Base-by-base conservation (phyloP, 2,329 filamentous ascomycete genomes). In the Colletotrichum liriopes region DNA sequence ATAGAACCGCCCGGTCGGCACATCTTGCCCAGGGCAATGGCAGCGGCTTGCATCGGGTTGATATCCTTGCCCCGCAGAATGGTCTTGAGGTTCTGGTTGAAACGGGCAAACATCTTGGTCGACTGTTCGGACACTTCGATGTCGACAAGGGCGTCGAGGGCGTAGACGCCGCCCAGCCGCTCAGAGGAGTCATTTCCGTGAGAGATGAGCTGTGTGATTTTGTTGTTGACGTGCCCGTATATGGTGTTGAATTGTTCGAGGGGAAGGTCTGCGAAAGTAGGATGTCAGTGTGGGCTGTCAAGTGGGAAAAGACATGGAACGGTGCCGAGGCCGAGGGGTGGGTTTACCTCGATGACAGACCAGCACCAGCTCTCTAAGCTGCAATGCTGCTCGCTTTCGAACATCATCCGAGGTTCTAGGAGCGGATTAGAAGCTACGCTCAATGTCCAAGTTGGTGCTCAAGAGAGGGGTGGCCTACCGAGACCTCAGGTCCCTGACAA, bases 71-170 rank as follows among this genome's bases (percentile, higher is more conserved):
- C 96, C 77, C 95, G 91, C 77, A 99, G 88, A 49, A 98, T 93
- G 59, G 91, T 93, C 76, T 95, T 93, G 72, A 99, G 90, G 78
- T 96, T 97, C 75, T 94, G 94, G 56, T 94, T 94, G 80, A 98
- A 99, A 67, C 96, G 92, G 39, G 96, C 97, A 71, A 96, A 98
- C 70, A 72, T 72, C 83, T 98, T 98, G 78, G 94, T 91, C 45
- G 94, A 94, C 32, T 94, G 91, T 84, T 99, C 97, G 77, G 98
- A 94, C 71, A 95, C 96, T 77, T 98, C 96, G 81, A 98, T 98
- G 81, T 98, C 95, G 82, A 98, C 96, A 66, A 99, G 90, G 69
- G 93, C 93, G 81, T 98, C 96, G 73, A 99, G 90, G 72, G 96
- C 96, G 77, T 96, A 93, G 74, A 99, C 93, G 64, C 96, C 97